Evolutionary conservation across 2,329 filamentous ascomycete species (phyloP), one percentile per base, ranked within the genome.

Genomic region (Stagonosporopsis cucurbitacearum): DNA sequence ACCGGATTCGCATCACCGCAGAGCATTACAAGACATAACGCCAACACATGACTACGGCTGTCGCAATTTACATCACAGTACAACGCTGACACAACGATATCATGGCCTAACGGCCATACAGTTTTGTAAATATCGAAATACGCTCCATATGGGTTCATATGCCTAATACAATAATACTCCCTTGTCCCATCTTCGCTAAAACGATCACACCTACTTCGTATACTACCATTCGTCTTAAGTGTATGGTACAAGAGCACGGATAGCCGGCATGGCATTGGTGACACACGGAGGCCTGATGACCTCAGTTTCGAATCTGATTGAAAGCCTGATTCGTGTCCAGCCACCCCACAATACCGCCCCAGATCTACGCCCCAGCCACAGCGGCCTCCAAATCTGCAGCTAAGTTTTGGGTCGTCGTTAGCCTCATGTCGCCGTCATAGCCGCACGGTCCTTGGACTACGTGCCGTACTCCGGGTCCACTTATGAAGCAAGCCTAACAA

Each of bases 241-340:
- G 9, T 30, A 25, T n/a, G 22, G 36, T 13, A 25, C 23, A 19
- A 20, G n/a, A 37, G 42, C 32, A 56, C 43, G 43, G 43, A 9
- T 51, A 28, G 12, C 28, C 53, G 37, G 42, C 43, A 48, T 25
- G 8, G 15, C 26, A 17, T 40, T 30, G 22, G 25, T 47, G 26
- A 46, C 22, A 40, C 47, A 56, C 36, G 47, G 53, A 37, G 47
- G 42, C 53, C 36, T 50, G 30, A 56, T 56, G 53, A 56, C 53
- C 53, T 48, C 48, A 51, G 36, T 46, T 28, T 36, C 32, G 12
- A 40, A 44, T 30, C 33, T 23, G 36, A n/a, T 28, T 47, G 23
- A 48, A 50, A 55, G 46, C 46, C 53, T 46, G 46, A 46, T 55
- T 50, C 23, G 30, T 17, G 26, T 55, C 53, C 42, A 47, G 25